Evolutionary conservation across 2,329 filamentous ascomycete genomes (phyloP), one percentile per base, ranked within the genome.

Genomic region (Trichophyton benhamiae): DNA sequence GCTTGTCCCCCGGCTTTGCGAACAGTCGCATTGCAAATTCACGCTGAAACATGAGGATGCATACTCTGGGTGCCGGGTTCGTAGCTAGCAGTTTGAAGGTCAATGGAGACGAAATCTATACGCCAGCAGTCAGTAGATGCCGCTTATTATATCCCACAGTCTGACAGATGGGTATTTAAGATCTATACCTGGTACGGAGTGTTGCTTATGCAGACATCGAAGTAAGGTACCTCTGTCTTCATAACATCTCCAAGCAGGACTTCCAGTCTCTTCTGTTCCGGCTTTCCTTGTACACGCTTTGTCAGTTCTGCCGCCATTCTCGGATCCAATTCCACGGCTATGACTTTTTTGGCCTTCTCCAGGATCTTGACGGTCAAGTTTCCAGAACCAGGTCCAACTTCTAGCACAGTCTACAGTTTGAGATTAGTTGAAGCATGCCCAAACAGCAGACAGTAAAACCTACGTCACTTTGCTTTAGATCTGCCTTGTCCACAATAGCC

Each of bases 291-390:
- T 7, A 97, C 91, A 69, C 92, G 87, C 76, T 95, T 91, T 53
- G 89, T 94, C 65, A 96, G 83, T 77, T 97, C 94, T 63, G 92
- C 92, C 11, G 90, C 91, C 94, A 97, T 97, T 70, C 94, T 83
- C 20, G 94, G 91, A 76, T 99, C 94, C 73, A 96, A 82, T 78
- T 99, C 94, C 58, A 96, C 89, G 3, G 89, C 88, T 58, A 91
- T 88, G 60, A 85, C 83, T 63, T 88, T 89, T 74, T 91, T 91
- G 22, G 89, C 90, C 65, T 89, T 87, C 69, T 94, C 89, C 27
- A 97, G 78, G 63, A 97, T 96, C 63, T 89, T 83, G 27, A 94
- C 87, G 0, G 92, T 97, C 67, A 97, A 74, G 73, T 94, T 95
- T 65, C 91, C 90, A 0, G 89, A 92, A 70, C 91, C 91, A 4